Conservation (phyloP, 2,329 filamentous ascomycete genomes). For the Phoma sp. region DNA sequence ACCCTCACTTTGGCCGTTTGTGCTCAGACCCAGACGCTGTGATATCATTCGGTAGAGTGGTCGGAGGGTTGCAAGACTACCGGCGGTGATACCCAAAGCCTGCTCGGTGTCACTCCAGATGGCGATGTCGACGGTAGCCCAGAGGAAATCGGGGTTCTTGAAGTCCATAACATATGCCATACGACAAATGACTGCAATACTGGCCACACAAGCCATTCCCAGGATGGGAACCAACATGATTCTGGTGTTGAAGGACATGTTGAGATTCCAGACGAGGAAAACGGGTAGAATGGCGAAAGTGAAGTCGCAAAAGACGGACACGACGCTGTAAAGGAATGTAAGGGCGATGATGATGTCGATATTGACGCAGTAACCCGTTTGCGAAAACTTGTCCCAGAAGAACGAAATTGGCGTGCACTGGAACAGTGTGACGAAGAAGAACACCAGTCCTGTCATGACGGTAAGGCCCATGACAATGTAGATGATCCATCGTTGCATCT, state of each 20-base stretch:
- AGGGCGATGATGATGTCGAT: constrained; percentile 50
- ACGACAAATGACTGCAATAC: constrained; percentile 43
- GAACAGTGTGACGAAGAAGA: constrained; percentile 57
- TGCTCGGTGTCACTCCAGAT: constrained; percentile 48
- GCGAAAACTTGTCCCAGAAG: constrained; percentile 56
- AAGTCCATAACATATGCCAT: constrained; percentile 47
- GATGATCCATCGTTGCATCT: constrained; percentile 45
- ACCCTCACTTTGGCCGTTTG: constrained; percentile 17
- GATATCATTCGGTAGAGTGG: constrained; percentile 41
- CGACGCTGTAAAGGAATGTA: constrained; percentile 55
- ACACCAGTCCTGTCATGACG: constrained; percentile 46
- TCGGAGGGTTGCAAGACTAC: constrained; percentile 45
- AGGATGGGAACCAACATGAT: constrained; percentile 55
- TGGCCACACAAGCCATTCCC: constrained; percentile 57
- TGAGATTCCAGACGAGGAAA: constrained; percentile 58
- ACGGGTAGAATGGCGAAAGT: constrained; percentile 58
- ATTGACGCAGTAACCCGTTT: constrained; percentile 51
- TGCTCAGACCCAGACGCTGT: constrained; percentile 29
- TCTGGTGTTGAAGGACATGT: constrained; percentile 57
- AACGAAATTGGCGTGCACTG: constrained; percentile 58
- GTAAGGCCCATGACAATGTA: constrained; percentile 44
- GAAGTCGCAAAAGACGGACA: constrained; percentile 57
- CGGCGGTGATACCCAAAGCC: constrained; percentile 46
- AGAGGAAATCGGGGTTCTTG: constrained; percentile 43
- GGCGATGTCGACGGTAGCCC: constrained; percentile 44